Percentiles rank a stretch among this genome's conserved stretches.
phyloP scores from a whole-genome alignment of 176 grass and related monocot genomes.

The Bromus sterilis region DNA sequence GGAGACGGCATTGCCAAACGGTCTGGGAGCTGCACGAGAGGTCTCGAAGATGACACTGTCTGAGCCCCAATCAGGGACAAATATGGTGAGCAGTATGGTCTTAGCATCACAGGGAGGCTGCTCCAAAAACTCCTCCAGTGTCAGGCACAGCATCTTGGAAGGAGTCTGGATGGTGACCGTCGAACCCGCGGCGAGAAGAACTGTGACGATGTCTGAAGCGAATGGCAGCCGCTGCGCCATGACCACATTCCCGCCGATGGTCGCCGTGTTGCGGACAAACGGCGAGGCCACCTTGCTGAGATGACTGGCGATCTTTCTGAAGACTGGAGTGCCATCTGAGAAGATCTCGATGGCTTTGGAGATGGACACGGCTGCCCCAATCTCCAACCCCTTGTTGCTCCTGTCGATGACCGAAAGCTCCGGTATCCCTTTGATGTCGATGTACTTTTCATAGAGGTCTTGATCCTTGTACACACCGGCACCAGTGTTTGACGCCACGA shows the following conservation, averaged over 20 bases:
- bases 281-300: conserved; percentile 59
- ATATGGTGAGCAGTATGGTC: conserved; percentile 58
- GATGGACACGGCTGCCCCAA: conserved; percentile 72
- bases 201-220: conserved; percentile 56
- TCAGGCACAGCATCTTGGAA: conserved; percentile 37
- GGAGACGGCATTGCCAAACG: conserved; percentile 78
- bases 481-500: conserved; percentile 69
- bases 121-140: conserved; percentile 71
- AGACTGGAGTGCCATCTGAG: conserved; percentile 38
- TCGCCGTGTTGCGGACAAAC: conserved; percentile 75
- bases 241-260: conserved; percentile 70
- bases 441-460: conserved; percentile 45
- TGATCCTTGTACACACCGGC: conserved; percentile 78
- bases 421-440: conserved; percentile 57
- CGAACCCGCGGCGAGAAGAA: conserved; percentile 58
- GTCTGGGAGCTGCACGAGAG: conserved; percentile 63
- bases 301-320: conserved; percentile 60
- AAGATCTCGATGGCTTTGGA: conserved; percentile 58
- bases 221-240: conserved; percentile 72
- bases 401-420: conserved; percentile 46
- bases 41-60: conserved; percentile 62
- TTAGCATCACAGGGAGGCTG: conserved; percentile 55
- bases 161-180: conserved; percentile 38
- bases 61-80: conserved; percentile 47
- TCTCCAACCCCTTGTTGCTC: conserved; percentile 44